phyloP scores from a whole-genome alignment of 1,284 basidiomycete species.

The Naganishia albida region DNA sequence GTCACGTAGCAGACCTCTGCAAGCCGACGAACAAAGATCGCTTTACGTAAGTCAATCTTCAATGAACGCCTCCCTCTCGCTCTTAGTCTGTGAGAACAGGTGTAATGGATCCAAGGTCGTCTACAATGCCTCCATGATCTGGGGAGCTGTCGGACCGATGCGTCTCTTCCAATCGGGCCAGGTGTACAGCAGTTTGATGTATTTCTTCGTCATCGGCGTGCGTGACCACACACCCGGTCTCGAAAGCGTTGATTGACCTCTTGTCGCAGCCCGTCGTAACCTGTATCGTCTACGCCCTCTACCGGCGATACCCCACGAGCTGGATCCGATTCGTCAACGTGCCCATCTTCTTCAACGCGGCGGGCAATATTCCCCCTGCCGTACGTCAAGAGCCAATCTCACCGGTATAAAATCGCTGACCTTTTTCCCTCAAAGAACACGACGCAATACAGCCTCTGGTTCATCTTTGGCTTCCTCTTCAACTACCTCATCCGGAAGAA shows the following conservation, averaged over 20 bases:
- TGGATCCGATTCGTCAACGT: slow-evolving; percentile 48
- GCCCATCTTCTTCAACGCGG: slow-evolving; percentile 37
- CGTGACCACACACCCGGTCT: background rate
- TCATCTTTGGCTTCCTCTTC: slow-evolving; percentile 66
- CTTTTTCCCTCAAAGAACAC: slow-evolving; percentile 61
- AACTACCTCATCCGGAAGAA: slow-evolving; percentile 62
- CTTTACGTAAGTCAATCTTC: slow-evolving; percentile 39
- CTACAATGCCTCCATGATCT: slow-evolving; percentile 54
- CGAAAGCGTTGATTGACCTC: background rate
- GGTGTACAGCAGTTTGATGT: slow-evolving; percentile 49
- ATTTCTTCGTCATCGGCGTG: slow-evolving; percentile 48
- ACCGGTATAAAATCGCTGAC: slow-evolving; percentile 33
- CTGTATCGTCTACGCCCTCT: slow-evolving; percentile 37
- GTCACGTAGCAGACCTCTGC: slow-evolving; percentile 52
- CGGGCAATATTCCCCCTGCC: slow-evolving; percentile 9
- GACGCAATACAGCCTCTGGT: slow-evolving; percentile 64
- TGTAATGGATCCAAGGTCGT: slow-evolving; percentile 52
- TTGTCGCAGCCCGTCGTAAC: slow-evolving; percentile 9
- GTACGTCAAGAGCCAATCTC: background rate
- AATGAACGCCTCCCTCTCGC: background rate
- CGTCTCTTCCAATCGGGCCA: slow-evolving; percentile 46
- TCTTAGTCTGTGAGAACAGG: background rate
- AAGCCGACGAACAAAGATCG: slow-evolving; percentile 45
- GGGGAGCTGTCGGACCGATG: slow-evolving; percentile 52
- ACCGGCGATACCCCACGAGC: slow-evolving; percentile 46